Evolutionary conservation across 2,329 filamentous ascomycete genomes (phyloP).

Genomic region (Kalmusia sp.): DNA sequence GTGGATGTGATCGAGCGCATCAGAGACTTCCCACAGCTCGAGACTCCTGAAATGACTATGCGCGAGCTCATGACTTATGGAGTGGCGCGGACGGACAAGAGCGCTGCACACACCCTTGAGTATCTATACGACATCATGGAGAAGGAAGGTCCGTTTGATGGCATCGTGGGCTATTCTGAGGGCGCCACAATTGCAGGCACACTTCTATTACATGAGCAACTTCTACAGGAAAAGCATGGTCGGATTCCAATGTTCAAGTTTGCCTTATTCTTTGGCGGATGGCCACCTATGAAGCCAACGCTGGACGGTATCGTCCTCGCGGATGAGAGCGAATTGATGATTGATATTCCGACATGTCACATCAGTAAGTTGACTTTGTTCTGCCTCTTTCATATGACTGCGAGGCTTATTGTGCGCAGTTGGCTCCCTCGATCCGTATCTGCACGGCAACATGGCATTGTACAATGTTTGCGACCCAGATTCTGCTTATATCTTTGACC

Average conservation of each 20-base stretch:
- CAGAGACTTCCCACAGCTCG: conserved; percentile 61
- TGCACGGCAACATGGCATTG: conserved; percentile 66
- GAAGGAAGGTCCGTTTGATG: conserved; percentile 51
- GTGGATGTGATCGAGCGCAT: conserved; percentile 53
- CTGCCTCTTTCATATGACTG: neutral
- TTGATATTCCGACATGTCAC: conserved; percentile 53
- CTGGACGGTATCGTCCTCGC: conserved; percentile 43
- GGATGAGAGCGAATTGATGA: conserved; percentile 49
- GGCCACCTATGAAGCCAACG: conserved; percentile 49
- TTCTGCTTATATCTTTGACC: conserved; percentile 67
- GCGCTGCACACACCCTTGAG: conserved; percentile 25
- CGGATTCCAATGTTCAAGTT: conserved; percentile 47
- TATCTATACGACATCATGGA: conserved; percentile 29
- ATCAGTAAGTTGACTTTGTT: conserved; percentile 30
- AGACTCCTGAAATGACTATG: conserved; percentile 64
- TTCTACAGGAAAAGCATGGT: conserved; percentile 22
- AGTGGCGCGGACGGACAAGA: conserved; percentile 38
- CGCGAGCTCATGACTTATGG: conserved; percentile 55
- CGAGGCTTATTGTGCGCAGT: conserved; percentile 14
- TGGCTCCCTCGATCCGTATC: conserved; percentile 61
- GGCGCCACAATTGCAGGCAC: conserved; percentile 64
- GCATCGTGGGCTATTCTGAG: conserved; percentile 67
- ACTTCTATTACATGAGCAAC: conserved; percentile 31
- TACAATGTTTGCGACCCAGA: conserved; percentile 69
- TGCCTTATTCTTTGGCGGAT: conserved; percentile 58